Evolutionary conservation across 2,329 filamentous ascomycete species (phyloP).

Genomic region (Fusarium globosum): DNA sequence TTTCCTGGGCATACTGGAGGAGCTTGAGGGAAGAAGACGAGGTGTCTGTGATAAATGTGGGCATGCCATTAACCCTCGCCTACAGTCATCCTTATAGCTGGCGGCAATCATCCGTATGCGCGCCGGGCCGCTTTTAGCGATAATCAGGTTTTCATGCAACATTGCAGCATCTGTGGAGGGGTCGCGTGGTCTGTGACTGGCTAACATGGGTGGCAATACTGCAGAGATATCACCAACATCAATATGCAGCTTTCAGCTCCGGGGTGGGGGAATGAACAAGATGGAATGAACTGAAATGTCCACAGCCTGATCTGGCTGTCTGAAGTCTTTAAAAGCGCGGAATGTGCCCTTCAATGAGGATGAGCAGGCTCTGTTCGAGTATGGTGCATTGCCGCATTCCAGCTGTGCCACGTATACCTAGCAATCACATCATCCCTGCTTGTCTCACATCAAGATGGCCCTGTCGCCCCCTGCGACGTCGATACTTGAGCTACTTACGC

Average conservation of each 20-base stretch:
- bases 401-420: background rate
- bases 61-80: background rate
- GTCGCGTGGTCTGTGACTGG: background rate
- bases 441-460: conserved; percentile 11
- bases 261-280: background rate
- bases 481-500: conserved; percentile 26
- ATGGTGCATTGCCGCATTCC: background rate
- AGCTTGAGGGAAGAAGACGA: background rate
- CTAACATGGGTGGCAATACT: background rate
- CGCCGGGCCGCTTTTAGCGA: background rate
- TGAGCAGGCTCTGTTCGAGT: background rate
- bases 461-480: conserved; percentile 7
- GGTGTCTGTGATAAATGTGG: background rate
- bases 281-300: background rate
- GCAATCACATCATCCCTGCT: background rate
- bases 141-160: background rate
- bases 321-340: background rate
- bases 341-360: background rate
- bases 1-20: background rate
- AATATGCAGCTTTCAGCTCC: conserved; percentile 2
- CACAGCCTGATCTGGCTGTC: background rate
- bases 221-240: conserved; percentile 20
- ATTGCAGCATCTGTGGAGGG: background rate
- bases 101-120: background rate
- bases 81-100: conserved; percentile 1